phyloP scores from a whole-genome alignment of 2,329 filamentous ascomycete genomes.

The Lecanicillium sp. region DNA sequence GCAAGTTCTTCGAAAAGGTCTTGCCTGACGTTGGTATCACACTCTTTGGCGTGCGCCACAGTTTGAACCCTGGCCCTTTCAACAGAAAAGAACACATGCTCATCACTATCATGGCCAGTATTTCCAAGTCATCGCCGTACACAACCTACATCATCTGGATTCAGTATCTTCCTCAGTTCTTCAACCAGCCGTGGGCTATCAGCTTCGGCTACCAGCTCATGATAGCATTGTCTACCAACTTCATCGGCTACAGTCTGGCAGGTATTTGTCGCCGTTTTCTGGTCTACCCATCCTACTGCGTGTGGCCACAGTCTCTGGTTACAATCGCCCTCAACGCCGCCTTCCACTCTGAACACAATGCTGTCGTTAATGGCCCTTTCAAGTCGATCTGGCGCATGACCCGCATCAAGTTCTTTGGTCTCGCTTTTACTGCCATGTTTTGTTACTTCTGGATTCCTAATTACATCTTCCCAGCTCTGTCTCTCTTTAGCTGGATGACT shows the following conservation, averaged over 20 bases:
- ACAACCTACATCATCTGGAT: slow-evolving; percentile 40
- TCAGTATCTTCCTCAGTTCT: slow-evolving; percentile 32
- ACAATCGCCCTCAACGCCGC: slow-evolving; percentile 39
- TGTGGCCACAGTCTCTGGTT: slow-evolving; percentile 44
- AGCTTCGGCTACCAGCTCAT: slow-evolving; percentile 39
- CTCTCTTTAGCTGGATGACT: slow-evolving; percentile 45
- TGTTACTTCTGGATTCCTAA: slow-evolving; percentile 46
- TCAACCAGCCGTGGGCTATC: slow-evolving; percentile 31
- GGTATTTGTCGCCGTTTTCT: slow-evolving; percentile 41
- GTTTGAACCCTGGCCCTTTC: slow-evolving; percentile 46
- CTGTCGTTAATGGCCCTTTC: slow-evolving; percentile 19
- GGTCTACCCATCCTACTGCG: slow-evolving; percentile 41
- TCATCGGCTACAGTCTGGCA: slow-evolving; percentile 48
- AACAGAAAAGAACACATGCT: slow-evolving; percentile 53
- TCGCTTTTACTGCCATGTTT: slow-evolving; percentile 36
- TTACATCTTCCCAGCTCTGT: slow-evolving; percentile 39
- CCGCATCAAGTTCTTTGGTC: slow-evolving; percentile 37
- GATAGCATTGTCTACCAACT: slow-evolving; percentile 23
- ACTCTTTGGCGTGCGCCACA: slow-evolving; percentile 31
- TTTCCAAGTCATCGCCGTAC: slow-evolving; percentile 36
- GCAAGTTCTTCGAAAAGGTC: slow-evolving; percentile 25
- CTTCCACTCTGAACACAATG: slow-evolving; percentile 27
- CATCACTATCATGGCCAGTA: slow-evolving; percentile 51
- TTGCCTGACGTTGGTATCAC: slow-evolving; percentile 38
- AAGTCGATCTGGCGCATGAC: slow-evolving; percentile 28